phyloP scores from a whole-genome alignment of 768 basidiomycete species.

The Podaxis carcinomalis region DNA sequence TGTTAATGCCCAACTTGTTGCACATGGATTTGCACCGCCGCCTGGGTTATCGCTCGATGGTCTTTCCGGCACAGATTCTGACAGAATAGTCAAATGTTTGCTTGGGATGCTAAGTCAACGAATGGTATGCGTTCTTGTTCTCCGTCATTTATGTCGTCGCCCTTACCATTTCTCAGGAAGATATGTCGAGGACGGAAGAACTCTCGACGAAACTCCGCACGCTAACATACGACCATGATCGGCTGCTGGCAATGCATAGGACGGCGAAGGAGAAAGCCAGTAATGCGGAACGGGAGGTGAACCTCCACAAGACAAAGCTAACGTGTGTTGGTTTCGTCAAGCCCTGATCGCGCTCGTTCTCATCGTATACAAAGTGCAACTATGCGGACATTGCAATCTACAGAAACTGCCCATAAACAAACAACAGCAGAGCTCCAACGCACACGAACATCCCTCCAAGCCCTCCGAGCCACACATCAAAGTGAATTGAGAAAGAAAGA shows the following conservation, averaged over 20 bases:
- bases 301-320: constrained; percentile 66
- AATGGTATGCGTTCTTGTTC: constrained; percentile 44
- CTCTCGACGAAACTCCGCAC: constrained; percentile 71
- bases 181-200: constrained; percentile 78
- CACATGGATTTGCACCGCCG: constrained; percentile 68
- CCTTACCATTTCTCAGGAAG: constrained; percentile 35
- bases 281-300: constrained; percentile 76
- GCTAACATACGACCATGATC: constrained; percentile 76
- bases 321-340: constrained; percentile 43
- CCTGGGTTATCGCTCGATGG: constrained; percentile 71
- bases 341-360: constrained; percentile 1
- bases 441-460: constrained; percentile 63
- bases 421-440: constrained; percentile 68
- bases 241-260: constrained; percentile 62
- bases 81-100: constrained; percentile 68
- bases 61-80: constrained; percentile 48
- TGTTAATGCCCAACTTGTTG: constrained; percentile 76
- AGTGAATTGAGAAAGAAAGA: constrained; percentile 79
- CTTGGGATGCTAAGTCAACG: constrained; percentile 72
- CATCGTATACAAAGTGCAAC: constrained; percentile 35
- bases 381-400: constrained; percentile 48
- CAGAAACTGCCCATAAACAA: constrained; percentile 67
- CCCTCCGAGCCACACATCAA: constrained; percentile 62
- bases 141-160: neutral
- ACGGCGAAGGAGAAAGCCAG: constrained; percentile 56